Conservation (phyloP, 1,284 basidiomycete genomes). For the Bjerkandera adusta region DNA sequence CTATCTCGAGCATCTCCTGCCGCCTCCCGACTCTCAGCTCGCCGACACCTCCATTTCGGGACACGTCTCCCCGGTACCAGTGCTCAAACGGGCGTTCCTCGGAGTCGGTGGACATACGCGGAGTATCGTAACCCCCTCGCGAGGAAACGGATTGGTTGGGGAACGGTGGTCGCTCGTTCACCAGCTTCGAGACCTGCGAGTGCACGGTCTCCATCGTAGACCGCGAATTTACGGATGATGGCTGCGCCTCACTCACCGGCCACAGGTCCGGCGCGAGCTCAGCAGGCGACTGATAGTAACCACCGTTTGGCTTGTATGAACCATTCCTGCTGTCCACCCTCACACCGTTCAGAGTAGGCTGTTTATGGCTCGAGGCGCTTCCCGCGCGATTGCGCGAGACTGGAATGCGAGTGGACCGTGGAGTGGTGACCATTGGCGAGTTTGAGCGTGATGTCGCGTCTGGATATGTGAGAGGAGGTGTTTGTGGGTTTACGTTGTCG, state of each 20-base stretch:
- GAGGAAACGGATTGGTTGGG: slow-evolving; percentile 22
- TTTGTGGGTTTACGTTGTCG: slow-evolving; percentile 28
- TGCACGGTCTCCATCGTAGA: slow-evolving; percentile 29
- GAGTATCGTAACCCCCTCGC: slow-evolving; percentile 19
- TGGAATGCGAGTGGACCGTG: slow-evolving; percentile 50
- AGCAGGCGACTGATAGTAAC: slow-evolving; percentile 16
- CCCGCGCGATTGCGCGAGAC: slow-evolving; percentile 40
- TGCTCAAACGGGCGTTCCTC: slow-evolving; percentile 79
- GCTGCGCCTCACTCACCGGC: slow-evolving; percentile 26
- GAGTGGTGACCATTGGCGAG: slow-evolving; percentile 35
- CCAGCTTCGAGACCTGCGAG: slow-evolving; percentile 37
- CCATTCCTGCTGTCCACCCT: slow-evolving; percentile 18
- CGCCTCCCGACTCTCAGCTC: slow-evolving; percentile 68
- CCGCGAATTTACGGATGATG: slow-evolving; percentile 23
- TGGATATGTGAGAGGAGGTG: slow-evolving; percentile 18
- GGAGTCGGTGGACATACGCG: slow-evolving; percentile 64
- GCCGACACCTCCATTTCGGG: slow-evolving; percentile 77
- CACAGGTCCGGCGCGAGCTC: slow-evolving; percentile 20
- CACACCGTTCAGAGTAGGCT: slow-evolving; percentile 16
- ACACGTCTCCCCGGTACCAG: slow-evolving; percentile 79
- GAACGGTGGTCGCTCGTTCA: slow-evolving; percentile 43
- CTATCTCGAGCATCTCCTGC: slow-evolving; percentile 79
- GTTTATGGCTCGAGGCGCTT: slow-evolving; percentile 41
- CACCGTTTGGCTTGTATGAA: slow-evolving; percentile 11
- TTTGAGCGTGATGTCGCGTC: slow-evolving; percentile 33